These are phyloP conservation scores for Marsdenia floribunda DNA, from an alignment of 257 asterid species.

Conservation along the genomic window DNA sequence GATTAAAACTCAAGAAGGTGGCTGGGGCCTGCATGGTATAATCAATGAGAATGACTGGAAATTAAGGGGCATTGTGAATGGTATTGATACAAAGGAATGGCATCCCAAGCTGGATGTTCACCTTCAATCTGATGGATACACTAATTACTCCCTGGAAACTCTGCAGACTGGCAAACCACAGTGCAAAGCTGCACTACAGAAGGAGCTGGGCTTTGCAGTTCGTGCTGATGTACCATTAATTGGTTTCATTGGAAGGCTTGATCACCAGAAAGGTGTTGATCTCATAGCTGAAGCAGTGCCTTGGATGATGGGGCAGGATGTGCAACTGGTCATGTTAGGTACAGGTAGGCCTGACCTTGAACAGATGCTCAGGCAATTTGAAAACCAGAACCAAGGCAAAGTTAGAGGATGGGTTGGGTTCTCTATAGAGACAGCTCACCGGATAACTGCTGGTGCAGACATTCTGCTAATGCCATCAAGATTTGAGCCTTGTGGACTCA, in stretches of 20 bases:
- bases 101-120: constrained; percentile 68
- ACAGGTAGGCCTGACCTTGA: constrained; percentile 82
- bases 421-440: constrained; percentile 76
- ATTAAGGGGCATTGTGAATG: constrained; percentile 78
- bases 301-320: constrained; percentile 85
- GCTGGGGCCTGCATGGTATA: constrained; percentile 89
- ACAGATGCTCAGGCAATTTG: constrained; percentile 65
- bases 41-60: constrained; percentile 80
- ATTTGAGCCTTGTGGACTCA: constrained; percentile 95
- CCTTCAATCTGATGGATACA: constrained; percentile 68
- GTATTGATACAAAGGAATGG: constrained; percentile 91
- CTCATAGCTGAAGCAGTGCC: constrained; percentile 85
- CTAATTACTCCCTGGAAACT: constrained; percentile 79
- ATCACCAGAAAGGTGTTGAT: constrained; percentile 86
- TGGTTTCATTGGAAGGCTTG: constrained; percentile 92
- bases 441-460: constrained; percentile 88
- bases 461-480: constrained; percentile 90
- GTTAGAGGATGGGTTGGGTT: constrained; percentile 95
- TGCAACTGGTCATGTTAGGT: constrained; percentile 88
- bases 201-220: constrained; percentile 73
- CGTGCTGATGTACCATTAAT: constrained; percentile 60
- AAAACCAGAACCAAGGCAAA: constrained; percentile 48
- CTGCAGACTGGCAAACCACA: constrained; percentile 58
- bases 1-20: constrained; percentile 81
- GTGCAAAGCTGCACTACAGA: constrained; percentile 86